A percentile compares a stretch with the other conserved stretches of the same genome.
Evolutionary conservation across 2,329 filamentous ascomycete genomes (phyloP).

Genomic region (Elsinoe perseae): DNA sequence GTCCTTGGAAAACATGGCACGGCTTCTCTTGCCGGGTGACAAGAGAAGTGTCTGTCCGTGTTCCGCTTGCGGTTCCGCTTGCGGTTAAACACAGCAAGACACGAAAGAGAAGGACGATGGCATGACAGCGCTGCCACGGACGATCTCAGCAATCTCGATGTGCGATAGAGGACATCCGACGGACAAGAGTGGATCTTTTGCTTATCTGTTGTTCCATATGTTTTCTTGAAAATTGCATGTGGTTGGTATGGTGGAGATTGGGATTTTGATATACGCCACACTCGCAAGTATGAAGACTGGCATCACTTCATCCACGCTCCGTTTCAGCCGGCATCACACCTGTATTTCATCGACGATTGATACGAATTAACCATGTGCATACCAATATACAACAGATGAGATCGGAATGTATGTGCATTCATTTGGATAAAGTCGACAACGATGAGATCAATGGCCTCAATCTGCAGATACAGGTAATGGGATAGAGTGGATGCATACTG

Average conservation of each 20-base stretch:
- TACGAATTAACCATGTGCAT: background rate
- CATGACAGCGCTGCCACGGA: background rate
- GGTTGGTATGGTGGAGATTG: background rate
- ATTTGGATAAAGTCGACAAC: background rate
- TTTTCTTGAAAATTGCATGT: background rate
- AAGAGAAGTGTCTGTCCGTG: background rate
- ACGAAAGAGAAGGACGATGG: background rate
- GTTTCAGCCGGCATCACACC: slow-evolving; percentile 1
- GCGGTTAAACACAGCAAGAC: slow-evolving; percentile 2
- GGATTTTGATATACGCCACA: slow-evolving; percentile 3
- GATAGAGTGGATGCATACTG: background rate
- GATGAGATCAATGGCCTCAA: background rate
- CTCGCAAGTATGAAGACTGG: background rate
- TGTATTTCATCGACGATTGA: background rate
- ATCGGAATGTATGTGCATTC: background rate
- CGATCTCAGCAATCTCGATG: background rate
- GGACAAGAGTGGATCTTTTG: background rate
- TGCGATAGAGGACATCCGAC: background rate
- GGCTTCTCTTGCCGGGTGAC: background rate
- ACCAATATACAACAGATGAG: background rate
- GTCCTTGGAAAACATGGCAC: background rate
- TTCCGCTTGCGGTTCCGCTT: slow-evolving; percentile 9
- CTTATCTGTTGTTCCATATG: background rate
- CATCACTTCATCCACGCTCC: background rate
- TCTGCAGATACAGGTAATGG: background rate